Evolutionary conservation across 208 protist genomes (phyloP), one percentile per base, ranked within the genome.

Genomic region (Leishmania arabica): DNA sequence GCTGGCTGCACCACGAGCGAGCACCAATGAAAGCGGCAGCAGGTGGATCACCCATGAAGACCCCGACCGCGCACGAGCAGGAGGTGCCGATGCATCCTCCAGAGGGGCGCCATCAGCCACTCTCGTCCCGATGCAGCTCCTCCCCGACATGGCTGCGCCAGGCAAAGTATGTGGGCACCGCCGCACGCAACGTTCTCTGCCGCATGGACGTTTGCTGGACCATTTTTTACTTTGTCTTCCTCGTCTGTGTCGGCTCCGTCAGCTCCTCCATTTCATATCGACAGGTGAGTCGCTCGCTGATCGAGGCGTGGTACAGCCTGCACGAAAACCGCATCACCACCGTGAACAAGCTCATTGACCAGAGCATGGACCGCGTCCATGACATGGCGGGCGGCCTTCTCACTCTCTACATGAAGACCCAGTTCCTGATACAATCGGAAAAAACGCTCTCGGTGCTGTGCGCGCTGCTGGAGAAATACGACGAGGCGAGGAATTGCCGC

Each of bases 131-230:
- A n/a, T 62, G 56, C 21, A 62, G 56, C 56, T 21, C 56, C 56
- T 62, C 24, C 4, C 56, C 13, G 1, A 7, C n/a, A n/a, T 65
- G 60, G n/a, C 3, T 21, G n/a, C 60, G n/a, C 60, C 37, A 27
- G n/a, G 60, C n/a, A 37, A 65, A 42, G 71, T 49, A 34, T 8
- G 15, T 24, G 24, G 24, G 19, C 64, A 40, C 31, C 8, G 21
- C 73, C 42, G 64, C 34, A 9, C 21, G 37, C 27, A 42, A 83
- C 64, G 60, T 78, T 34, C 9, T 78, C 19, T 78, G 54, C 42
- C 71, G 79, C 56, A 31, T 77, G 0, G 79, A 82, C n/a, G 72
- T 77, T 5, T 68, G 47, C 56, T 76, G 79, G 69, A n/a, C 60
- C 8, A 11, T 37, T 51, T 54, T 77, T 40, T 73, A 70, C 71